Evolutionary conservation across 2,329 filamentous ascomycete genomes (phyloP), one percentile per base, ranked within the genome.

Genomic region (Tolypocladium pustulatum): DNA sequence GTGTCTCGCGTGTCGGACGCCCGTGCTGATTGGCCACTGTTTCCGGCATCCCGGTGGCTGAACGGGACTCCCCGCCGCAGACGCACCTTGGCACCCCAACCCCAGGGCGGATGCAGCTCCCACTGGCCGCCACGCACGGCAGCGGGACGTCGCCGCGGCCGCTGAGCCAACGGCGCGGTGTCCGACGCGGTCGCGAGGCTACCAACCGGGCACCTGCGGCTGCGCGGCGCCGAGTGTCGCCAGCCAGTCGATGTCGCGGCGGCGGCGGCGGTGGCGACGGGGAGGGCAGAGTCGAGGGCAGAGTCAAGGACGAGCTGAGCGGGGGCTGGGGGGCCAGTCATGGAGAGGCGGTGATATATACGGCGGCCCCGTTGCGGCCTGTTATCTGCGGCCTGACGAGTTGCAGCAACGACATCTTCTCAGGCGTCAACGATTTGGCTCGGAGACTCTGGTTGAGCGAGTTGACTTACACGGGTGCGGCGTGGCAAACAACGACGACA

Each of bases 161-260:
- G 27, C 40, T 25, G 32, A 53, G 43, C 60, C 61, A 65, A 61
- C 57, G 62, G 60, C 60, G 60, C 62, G 60, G 58, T 54, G 57
- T 22, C 56, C 52, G 57, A 62, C 61, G 64, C 63, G 62, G 57
- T 60, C 60, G 59, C 61, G 63, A 59, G 58, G 57, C 56, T 46
- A 20, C 32, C n/a, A 17, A 5, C 17, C 12, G 27, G 46, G 36
- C 1, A 10, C 22, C 22, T n/a, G 41, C 55, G 27, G 55, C 40
- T 51, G 40, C 36, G 54, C 54, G 30, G 32, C 22, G n/a, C 56
- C 36, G 27, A 2, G 46, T 4, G 37, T 32, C 43, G n/a, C 36
- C 32, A 55, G 56, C 55, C 56, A 58, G 43, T 38, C 37, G 59
- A 49, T 58, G 46, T 36, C 54, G 46, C 17, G 58, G 37, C 27